Base-by-base conservation (phyloP, 2,329 filamentous ascomycete species). In the Pseudopyricularia javanii region DNA sequence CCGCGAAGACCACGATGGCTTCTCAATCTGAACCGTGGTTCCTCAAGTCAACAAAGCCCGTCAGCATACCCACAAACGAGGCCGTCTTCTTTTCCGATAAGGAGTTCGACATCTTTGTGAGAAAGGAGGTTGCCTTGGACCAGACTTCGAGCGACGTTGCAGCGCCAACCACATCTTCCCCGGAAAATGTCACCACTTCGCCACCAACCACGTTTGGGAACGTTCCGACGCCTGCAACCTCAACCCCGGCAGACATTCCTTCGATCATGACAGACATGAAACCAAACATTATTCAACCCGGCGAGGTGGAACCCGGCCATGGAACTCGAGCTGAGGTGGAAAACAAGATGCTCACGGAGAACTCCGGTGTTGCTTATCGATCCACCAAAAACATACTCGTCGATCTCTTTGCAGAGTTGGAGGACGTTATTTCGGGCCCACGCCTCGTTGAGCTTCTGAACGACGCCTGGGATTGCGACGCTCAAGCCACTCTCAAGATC, bases 361-460 rank as follows among this genome's bases (percentile, higher is more conserved):
- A 82, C 54, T 58, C 54, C 3, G 77, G 77, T 54, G 59, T 76
- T 2, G 70, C 78, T 6, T 69, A 71, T 56, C 60, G 66, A 11
- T 75, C 74, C 1, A 75, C 74, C 0, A 63, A 65, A 2, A 64
- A 70, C 4, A 53, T 67, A 0, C 63, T 82, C 0, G 68, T 81
- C 4, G 75, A 82, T 58, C 66, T 82, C 3, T 82, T 82, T 62
- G 65, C 66, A 33, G 73, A 79, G 54, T 66, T 81, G 0, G 70
- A 73, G 52, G 68, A 72, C 0, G 62, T 64, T 14, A 57, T 72
- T 12, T 63, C 66, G 0, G 64, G 65, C 0, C 59, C 63, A 0
- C 59, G 66, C 1, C 60, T 81, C 1, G 58, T 62, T 5, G 59
- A 67, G 12, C 59, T 75, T 1, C 70, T 82, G 30, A 60, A 71